These are phyloP conservation scores for Elsinoe fawcettii DNA, from an alignment of 2,329 filamentous ascomycete genomes.

Conservation along the genomic window DNA sequence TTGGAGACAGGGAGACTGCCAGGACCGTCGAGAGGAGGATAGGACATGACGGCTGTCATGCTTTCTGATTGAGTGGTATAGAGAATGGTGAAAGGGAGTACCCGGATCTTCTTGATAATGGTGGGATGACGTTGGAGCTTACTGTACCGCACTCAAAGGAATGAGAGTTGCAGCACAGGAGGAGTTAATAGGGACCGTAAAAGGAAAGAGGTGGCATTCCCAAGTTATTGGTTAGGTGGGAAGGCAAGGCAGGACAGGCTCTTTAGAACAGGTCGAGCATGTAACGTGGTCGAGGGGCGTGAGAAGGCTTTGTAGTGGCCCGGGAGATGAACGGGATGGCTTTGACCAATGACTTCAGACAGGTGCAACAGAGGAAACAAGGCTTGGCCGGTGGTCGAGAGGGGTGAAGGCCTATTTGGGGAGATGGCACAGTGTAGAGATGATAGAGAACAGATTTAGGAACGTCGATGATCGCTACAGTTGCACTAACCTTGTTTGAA, in stretches of 20 bases:
- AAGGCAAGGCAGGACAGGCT: neutral
- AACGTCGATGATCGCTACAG: conserved; percentile 4
- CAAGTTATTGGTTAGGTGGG: neutral
- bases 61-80: neutral
- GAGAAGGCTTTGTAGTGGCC: conserved; percentile 9
- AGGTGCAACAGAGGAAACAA: conserved; percentile 9
- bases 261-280: neutral
- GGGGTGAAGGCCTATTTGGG: conserved; percentile 10
- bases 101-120: neutral
- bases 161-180: conserved; percentile 11
- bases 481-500: neutral
- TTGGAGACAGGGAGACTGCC: neutral
- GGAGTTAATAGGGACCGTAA: neutral
- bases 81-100: neutral
- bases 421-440: neutral
- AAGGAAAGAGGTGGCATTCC: conserved; percentile 14
- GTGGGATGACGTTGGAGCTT: neutral
- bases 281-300: conserved; percentile 4
- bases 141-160: conserved; percentile 12
- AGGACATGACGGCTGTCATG: conserved; percentile 14
- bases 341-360: neutral
- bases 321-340: conserved; percentile 5
- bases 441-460: conserved; percentile 8
- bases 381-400: conserved; percentile 9
- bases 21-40: conserved; percentile 9